phyloP scores from a whole-genome alignment of 2,329 filamentous ascomycete species.

The Fusarium burgessii region DNA sequence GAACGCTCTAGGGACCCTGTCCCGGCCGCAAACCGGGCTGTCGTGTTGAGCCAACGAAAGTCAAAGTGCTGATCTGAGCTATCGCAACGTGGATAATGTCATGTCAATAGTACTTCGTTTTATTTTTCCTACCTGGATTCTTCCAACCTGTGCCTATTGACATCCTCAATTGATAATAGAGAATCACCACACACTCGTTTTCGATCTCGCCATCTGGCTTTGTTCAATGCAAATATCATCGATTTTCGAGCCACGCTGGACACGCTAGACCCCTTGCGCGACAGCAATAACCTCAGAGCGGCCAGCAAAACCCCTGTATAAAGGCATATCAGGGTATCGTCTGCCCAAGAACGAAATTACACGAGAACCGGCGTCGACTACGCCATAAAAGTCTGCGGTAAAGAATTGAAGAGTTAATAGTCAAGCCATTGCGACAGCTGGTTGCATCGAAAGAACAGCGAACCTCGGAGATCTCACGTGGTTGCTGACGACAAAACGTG shows the following conservation, averaged over 20 bases:
- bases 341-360: constrained; percentile 21
- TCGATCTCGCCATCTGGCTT: constrained; percentile 2
- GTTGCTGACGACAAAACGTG: constrained; percentile 21
- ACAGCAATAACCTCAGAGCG: constrained; percentile 29
- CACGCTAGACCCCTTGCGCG: constrained; percentile 29
- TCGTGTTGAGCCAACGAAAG: constrained; percentile 30
- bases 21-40: constrained; percentile 6
- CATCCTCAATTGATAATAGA: constrained; percentile 27
- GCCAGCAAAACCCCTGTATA: constrained; percentile 34
- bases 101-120: constrained; percentile 27
- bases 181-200: constrained; percentile 33
- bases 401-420: constrained; percentile 13
- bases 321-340: constrained; percentile 19
- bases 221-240: constrained; percentile 15
- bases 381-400: neutral
- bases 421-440: constrained; percentile 10
- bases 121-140: constrained; percentile 27
- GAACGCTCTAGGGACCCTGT: constrained; percentile 11
- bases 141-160: constrained; percentile 7
- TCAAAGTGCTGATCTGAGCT: constrained; percentile 33
- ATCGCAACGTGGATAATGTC: constrained; percentile 44
- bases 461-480: constrained; percentile 8
- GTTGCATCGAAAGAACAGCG: constrained; percentile 1
- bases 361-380: neutral
- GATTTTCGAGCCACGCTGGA: constrained; percentile 10